Base-by-base conservation (phyloP, 148 eudicot genomes). In the Silene uniflora region DNA sequence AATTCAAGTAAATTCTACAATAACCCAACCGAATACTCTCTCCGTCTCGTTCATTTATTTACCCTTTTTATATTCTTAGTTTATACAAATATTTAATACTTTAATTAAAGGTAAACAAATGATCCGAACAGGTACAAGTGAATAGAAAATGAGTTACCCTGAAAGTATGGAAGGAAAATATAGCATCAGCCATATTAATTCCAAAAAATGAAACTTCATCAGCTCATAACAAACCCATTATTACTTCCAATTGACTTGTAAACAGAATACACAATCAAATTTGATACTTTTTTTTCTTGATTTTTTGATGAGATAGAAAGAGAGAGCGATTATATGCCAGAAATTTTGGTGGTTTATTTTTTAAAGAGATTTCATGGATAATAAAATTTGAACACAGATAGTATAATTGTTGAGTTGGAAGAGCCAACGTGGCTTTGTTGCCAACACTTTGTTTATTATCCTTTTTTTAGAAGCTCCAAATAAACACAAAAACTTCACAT, bases 181-280 rank as follows among this genome's bases (percentile, higher is more conserved):
- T 29, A 55, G 90, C 75, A 65, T 86, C 96, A 73, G 86, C 67
- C 96, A 91, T 91, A 47, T 22, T 70, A 8, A 71, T 14, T 66
- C 46, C 65, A 73, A 47, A 52, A 25, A 71, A 23, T 64, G 76
- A 62, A 49, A 52, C 19, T 77, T 73, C 69, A 73, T 72, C 62
- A 77, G 49, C 61, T 77, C 77, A 73, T 67, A 42, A 1, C 35
- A 5, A 12, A 44, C 70, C 61, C 63, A 54, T 61, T 29, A 29
- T 55, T 58, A 42, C 35, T 32, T 35, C 42, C 24, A 25, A 58
- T 14, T 76, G 22, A 67, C 67, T 29, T 32, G 16, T 4, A 52
- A 65, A 18, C n/a, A 16, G 32, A 65, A 18, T 9, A 16, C 27
- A 22, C 24, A 1, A 12, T 6, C 24, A 27, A 65, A 6, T 29